Evolutionary conservation across 768 basidiomycete genomes (phyloP).

Genomic region (Kwoniella sp.): DNA sequence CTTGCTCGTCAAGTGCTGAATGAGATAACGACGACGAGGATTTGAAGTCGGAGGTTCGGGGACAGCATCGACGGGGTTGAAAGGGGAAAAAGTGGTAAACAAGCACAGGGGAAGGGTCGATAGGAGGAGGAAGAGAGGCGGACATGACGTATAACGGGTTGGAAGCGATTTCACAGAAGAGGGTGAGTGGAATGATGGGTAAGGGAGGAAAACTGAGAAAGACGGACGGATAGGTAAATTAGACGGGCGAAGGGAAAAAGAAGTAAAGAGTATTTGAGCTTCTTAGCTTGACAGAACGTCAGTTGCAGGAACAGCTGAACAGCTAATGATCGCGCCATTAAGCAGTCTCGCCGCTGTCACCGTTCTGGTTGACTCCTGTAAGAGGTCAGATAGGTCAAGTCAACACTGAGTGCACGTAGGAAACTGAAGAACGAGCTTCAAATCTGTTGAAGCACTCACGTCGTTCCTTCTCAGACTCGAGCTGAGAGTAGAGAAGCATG

Average conservation of each 20-base stretch:
- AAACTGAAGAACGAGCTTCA: too few species aligned
- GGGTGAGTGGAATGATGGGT: conserved; percentile 1
- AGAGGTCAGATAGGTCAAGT: not conserved
- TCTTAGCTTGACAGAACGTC: not conserved
- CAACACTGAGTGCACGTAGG: conserved; percentile 10
- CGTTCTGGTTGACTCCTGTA: conserved; percentile 25
- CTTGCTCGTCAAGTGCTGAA: not conserved
- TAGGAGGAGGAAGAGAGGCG: conserved; percentile 12
- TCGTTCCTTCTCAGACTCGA: conserved; percentile 71
- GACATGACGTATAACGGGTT: not conserved
- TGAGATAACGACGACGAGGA: not conserved
- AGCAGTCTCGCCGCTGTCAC: conserved; percentile 25
- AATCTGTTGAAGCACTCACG: conserved; percentile 60
- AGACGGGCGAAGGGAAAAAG: conserved; percentile 31
- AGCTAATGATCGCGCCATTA: conserved; percentile 12
- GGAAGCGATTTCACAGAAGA: not conserved
- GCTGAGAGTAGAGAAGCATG: conserved; percentile 88
- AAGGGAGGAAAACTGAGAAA: conserved; percentile 18
- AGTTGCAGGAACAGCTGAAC: not conserved
- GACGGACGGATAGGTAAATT: conserved; percentile 29
- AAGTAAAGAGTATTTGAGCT: too few species aligned
- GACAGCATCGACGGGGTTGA: not conserved
- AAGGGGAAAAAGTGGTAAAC: not conserved
- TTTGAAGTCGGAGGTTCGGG: not conserved
- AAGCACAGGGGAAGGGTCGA: not conserved